Evolutionary conservation across 768 basidiomycete genomes (phyloP).

Genomic region (Tephrocybe sp.): DNA sequence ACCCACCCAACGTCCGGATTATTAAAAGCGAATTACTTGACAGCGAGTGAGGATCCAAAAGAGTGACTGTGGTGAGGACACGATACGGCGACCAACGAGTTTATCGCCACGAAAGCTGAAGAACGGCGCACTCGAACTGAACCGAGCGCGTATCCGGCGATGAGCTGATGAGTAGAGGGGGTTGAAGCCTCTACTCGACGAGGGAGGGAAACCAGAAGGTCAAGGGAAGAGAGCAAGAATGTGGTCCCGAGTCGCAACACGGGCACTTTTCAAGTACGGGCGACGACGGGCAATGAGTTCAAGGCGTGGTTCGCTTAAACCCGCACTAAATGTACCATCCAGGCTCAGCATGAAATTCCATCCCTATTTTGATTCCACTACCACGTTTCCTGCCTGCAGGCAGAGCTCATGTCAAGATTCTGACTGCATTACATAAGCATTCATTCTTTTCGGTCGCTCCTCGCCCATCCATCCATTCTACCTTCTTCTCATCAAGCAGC

Average conservation of each 20-base stretch:
- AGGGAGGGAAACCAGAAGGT: conserved; percentile 29
- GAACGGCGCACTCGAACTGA: conserved; percentile 47
- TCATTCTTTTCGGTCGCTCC: conserved; percentile 18
- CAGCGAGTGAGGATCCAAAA: conserved; percentile 36
- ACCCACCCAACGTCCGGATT: conserved; percentile 22
- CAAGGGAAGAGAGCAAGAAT: conserved; percentile 31
- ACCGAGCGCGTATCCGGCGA: conserved; percentile 46
- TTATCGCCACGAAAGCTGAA: conserved; percentile 21
- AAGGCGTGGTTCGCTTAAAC: conserved; percentile 56
- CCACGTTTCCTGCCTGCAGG: conserved; percentile 82
- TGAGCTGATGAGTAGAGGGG: conserved; percentile 30
- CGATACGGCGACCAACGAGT: conserved; percentile 21
- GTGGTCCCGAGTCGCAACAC: conserved; percentile 43
- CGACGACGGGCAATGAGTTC: conserved; percentile 41
- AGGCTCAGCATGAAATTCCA: conserved; percentile 45
- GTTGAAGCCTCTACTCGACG: conserved; percentile 31
- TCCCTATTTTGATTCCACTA: conserved; percentile 56
- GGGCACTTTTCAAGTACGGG: conserved; percentile 52
- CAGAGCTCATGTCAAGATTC: conserved; percentile 43
- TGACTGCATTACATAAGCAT: conserved; percentile 38
- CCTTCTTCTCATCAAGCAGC: background rate
- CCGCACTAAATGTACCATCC: conserved; percentile 32
- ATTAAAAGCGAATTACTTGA: conserved; percentile 30
- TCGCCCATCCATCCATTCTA: background rate
- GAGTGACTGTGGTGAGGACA: conserved; percentile 49